Base-by-base conservation (phyloP, 768 basidiomycete species). In the Leucocoprinus leucothites region DNA sequence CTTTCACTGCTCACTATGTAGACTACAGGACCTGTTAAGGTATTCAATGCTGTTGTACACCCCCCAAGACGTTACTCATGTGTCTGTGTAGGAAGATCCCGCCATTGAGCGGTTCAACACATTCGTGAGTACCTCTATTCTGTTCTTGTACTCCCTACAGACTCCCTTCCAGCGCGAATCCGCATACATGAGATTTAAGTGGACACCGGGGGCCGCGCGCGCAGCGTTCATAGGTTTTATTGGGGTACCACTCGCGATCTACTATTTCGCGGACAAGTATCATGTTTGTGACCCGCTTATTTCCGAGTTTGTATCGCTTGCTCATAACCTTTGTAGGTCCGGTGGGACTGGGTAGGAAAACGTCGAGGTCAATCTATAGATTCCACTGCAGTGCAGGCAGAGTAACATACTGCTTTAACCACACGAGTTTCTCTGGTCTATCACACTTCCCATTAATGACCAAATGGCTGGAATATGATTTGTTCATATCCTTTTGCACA, bases 101-200 rank as follows among this genome's bases (percentile, higher is more conserved):
- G 82, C 84, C 41, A 74, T 85, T 59, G 80, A 84, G 75, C 76
- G 79, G 60, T 78, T 75, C 66, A 78, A 80, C 60, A 64, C 67
- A 34, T 79, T 80, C 78, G 81, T 81, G 65, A 45, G 56, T 18
- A 45, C n/a, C 26, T 44, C 47, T 36, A 43, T 57, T 36, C 35
- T 46, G 31, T 47, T 11, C 50, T 6, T 35, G 53, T 34, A 14
- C 50, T 55, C 25, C 56, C 54, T 45, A 49, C 56, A 60, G 28
- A 58, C 42, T 45, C 56, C 14, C 43, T 51, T 55, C 19, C 55
- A 94, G 92, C 86, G 93, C 40, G 92, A 94, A 67, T 79, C 85
- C 59, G 89, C 84, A n/a, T 91, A 93, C 70, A 75, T 87, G 65
- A 78, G 84, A 65, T 96, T 94, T 70, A 82, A 81, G 36, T 93